Base-by-base conservation (phyloP, 768 basidiomycete species). In the Tulasnella sp. region DNA sequence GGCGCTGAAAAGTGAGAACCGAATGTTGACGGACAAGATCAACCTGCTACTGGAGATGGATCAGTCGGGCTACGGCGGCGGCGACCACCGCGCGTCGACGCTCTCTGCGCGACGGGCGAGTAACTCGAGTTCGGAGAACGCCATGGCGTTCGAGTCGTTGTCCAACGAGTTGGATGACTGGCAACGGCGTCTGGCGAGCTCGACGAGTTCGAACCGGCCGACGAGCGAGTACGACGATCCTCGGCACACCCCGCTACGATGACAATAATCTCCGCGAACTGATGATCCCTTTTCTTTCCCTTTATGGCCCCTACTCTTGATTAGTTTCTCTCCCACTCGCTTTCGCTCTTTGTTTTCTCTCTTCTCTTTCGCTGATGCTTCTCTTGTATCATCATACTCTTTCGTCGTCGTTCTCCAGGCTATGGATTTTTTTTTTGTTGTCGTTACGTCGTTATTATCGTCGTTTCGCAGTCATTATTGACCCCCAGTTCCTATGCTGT, bases 11-110 rank as follows among this genome's bases (percentile, higher is more conserved):
- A 79, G 80, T 57, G 88, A 92, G 69, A 92, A 92, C 67, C 84
- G 87, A 65, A 82, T 90, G 63, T 77, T 92, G 41, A 83, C 84
- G n/a, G 87, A 88, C 67, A 91, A 90, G 75, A 90, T 94, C 63
- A 85, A 82, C 57, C 76, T 93, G 45, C 75, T 94, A 14, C 77
- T 94, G 52, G 88, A 91, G 64, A 61, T 86, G 41, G 87, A 90
- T 64, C 84, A 86, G 63, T 79, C 84, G 19, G 72, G 77, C 2
- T 88, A 83, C 64, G 54, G 36, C 25, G 51, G n/a, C 8, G 31
- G 34, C 17, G 32, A 27, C 19, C 41, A 49, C 3, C 42, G 55
- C 9, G 35, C 25, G 32, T 57, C 55, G 6, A 32, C 23, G 2
- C 19, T 57, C 15, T 57, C 55, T 1, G 80, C 80, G 29, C 73